Conservation (phyloP, 2,329 filamentous ascomycete genomes). For the Trichoderma guizhouense region DNA sequence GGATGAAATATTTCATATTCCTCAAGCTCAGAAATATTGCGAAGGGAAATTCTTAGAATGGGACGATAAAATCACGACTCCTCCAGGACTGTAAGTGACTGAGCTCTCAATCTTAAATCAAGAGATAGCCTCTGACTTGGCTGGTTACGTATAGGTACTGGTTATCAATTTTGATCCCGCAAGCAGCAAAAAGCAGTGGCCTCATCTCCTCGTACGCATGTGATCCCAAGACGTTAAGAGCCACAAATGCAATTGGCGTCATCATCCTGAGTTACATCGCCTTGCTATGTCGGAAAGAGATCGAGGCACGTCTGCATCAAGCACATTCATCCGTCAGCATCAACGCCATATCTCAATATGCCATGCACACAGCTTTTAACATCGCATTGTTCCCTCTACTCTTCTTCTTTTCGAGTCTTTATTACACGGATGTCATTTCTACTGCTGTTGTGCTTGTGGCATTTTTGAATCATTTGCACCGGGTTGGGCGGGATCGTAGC, state of each 20-base stretch:
- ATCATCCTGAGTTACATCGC: slow-evolving; percentile 43
- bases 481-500: slow-evolving; percentile 35
- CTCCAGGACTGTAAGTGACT: slow-evolving; percentile 71
- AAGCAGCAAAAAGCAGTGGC: slow-evolving; percentile 19
- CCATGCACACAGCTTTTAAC: slow-evolving; percentile 68
- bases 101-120: neutral
- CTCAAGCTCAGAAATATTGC: slow-evolving; percentile 88
- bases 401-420: slow-evolving; percentile 94
- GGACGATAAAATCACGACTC: slow-evolving; percentile 97
- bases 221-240: slow-evolving; percentile 39
- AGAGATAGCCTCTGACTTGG: neutral
- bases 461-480: slow-evolving; percentile 56
- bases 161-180: slow-evolving; percentile 36
- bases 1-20: slow-evolving; percentile 87
- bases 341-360: slow-evolving; percentile 36
- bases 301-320: slow-evolving; percentile 43
- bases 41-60: slow-evolving; percentile 69
- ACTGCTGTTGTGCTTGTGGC: slow-evolving; percentile 69
- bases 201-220: slow-evolving; percentile 26
- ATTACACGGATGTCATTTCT: slow-evolving; percentile 90
- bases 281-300: slow-evolving; percentile 49
- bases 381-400: slow-evolving; percentile 81
- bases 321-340: slow-evolving; percentile 22
- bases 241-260: slow-evolving; percentile 44
- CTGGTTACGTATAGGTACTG: slow-evolving; percentile 39